Base-by-base conservation (phyloP, 352 stramenopile species). In the Thalassiosira mediterranea region DNA sequence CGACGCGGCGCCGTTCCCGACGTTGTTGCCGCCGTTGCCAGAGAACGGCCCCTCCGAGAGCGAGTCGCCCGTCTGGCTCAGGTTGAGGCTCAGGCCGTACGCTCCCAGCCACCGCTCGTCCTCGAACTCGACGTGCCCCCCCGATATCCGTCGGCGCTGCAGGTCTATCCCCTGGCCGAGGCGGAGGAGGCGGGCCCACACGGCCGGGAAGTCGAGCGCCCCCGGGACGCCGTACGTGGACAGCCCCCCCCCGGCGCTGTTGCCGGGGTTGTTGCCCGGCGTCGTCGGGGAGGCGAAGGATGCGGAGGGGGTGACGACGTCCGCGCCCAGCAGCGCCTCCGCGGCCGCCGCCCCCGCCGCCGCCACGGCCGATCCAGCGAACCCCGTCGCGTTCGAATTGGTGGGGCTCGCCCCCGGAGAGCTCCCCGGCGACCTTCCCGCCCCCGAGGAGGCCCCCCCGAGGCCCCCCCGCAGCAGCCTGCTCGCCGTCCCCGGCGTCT, bases 61-160 rank as follows among this genome's bases (percentile, higher is more conserved):
- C 1, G 85, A 83, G 78, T 93, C 88, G 11, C 79, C 64, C 3
- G 86, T 86, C 40, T 83, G 81, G 32, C 78, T 76, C 67, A 93
- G 79, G 66, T 91, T 91, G 2, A 94, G 67, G 65, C 77, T 89
- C 21, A 98, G 92, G 19, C 91, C 93, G 86, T 98, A 98, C 0
- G 96, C 95, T 4, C 94, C 93, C 31, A 97, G 82, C 95, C 95
- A 98, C 32, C 93, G 80, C 60, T 95, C 92, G 3, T 95, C 95
- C 82, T 98, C 95, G 65, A 96, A 98, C 63, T 97, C 97, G 13
- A 98, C 94, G 72, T 98, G 95, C 19, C 86, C 88, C 47, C 86
- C 86, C 31, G 70, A 86, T 32, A 91, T 91, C 61, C 86, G 83
- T 46, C 88, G 63, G 23, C 92, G 92, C 64, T 93, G 88, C 17